Percentiles rank a stretch among this genome's conserved stretches.
Evolutionary conservation across 2,329 filamentous ascomycete genomes (phyloP).

Genomic region (Alternaria incomplexa): DNA sequence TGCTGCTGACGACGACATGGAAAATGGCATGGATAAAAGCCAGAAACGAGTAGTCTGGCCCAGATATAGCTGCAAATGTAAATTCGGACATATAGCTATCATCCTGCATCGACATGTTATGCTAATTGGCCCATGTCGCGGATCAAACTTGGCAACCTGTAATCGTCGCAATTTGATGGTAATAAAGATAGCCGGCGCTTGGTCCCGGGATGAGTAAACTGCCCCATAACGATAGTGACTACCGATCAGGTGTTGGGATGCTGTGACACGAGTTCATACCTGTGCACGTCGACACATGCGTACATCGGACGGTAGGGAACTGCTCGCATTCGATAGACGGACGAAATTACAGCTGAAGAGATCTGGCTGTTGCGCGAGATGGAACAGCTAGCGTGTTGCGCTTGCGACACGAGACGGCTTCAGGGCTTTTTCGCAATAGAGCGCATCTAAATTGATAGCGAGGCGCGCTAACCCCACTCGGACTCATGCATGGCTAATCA

Average conservation of each 20-base stretch:
- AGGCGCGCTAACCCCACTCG: slow-evolving; percentile 31
- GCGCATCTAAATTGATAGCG: slow-evolving; percentile 28
- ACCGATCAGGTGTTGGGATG: not conserved
- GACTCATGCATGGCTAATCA: slow-evolving; percentile 31
- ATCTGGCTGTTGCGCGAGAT: not conserved
- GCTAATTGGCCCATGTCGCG: not conserved
- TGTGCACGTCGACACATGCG: not conserved
- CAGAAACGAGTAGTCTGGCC: not conserved
- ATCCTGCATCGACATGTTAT: not conserved
- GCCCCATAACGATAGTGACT: not conserved
- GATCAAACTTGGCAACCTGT: not conserved
- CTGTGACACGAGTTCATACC: not conserved
- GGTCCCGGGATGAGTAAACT: not conserved
- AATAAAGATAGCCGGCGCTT: slow-evolving; percentile 4
- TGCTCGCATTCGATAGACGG: not conserved
- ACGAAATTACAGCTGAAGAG: not conserved
- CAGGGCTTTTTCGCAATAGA: slow-evolving; percentile 33
- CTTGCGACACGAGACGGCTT: slow-evolving; percentile 24
- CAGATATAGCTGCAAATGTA: slow-evolving; percentile 2
- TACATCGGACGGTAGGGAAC: not conserved
- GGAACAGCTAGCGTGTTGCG: slow-evolving; percentile 19
- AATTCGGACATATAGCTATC: slow-evolving; percentile 1
- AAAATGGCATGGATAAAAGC: not conserved
- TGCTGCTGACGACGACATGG: not conserved
- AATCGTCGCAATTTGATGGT: slow-evolving; percentile 2